A percentile compares a stretch with the other conserved stretches of the same genome.
phyloP scores from a whole-genome alignment of 2,329 filamentous ascomycete species.

The Domatiomyces catenatus region DNA sequence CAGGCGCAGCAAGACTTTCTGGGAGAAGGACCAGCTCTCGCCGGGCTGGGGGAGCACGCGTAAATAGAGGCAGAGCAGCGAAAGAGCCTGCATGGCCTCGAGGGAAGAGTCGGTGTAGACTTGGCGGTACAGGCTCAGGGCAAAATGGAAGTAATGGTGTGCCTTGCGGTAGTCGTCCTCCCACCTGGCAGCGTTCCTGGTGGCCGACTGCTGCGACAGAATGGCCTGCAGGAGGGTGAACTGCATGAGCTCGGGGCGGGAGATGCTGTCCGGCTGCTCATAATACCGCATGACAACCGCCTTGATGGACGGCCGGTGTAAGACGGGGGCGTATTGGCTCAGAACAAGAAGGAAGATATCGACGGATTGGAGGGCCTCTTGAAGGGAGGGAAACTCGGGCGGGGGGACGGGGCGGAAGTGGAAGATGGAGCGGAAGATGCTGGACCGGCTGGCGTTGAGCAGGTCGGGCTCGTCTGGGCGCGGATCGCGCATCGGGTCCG shows the following conservation, averaged over 20 bases:
- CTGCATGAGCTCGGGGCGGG: constrained; percentile 49
- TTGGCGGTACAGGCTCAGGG: constrained; percentile 52
- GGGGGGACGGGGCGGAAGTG: constrained; percentile 40
- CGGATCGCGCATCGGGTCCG: constrained; percentile 40
- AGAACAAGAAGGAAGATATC: constrained; percentile 63
- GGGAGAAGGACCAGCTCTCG: constrained; percentile 53
- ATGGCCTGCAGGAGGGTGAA: constrained; percentile 68
- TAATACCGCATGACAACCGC: constrained; percentile 57
- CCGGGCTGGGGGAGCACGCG: constrained; percentile 68
- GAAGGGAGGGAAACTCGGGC: constrained; percentile 46
- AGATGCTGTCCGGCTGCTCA: constrained; percentile 47
- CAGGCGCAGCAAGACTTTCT: constrained; percentile 50
- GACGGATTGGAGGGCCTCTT: constrained; percentile 52
- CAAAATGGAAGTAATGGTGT: constrained; percentile 65
- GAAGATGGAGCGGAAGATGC: constrained; percentile 51
- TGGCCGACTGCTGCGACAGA: constrained; percentile 63
- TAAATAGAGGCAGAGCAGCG: constrained; percentile 56
- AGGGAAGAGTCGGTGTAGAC: constrained; percentile 47
- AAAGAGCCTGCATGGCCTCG: constrained; percentile 55
- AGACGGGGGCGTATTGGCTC: constrained; percentile 55
- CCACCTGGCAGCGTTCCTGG: constrained; percentile 46
- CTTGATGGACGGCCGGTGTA: constrained; percentile 64
- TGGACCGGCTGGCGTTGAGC: constrained; percentile 58
- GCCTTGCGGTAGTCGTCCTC: constrained; percentile 43
- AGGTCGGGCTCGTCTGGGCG: constrained; percentile 30